Percentiles rank a stretch among this genome's conserved stretches.
Conservation (phyloP, 2,329 filamentous ascomycete genomes). For the Scytalidium lignicola region DNA sequence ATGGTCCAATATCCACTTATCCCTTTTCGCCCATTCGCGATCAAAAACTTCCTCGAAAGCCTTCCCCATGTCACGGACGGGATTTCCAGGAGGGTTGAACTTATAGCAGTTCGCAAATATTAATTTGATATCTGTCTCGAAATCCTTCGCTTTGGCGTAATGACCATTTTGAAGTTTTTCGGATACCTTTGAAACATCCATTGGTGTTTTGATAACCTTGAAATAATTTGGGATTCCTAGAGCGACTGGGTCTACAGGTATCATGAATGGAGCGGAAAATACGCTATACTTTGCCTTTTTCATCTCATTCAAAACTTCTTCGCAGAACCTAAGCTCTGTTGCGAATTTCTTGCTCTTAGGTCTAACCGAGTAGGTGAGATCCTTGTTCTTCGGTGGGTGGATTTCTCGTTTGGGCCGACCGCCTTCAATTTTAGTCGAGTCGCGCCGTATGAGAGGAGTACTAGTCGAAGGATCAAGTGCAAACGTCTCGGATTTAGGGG, state of each 20-base stretch:
- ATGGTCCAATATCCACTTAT: slow-evolving; percentile 74
- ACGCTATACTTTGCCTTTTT: slow-evolving; percentile 65
- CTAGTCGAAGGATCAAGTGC: slow-evolving; percentile 69
- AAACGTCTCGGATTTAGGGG: slow-evolving; percentile 53
- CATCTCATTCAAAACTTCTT: slow-evolving; percentile 73
- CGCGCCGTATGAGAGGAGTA: slow-evolving; percentile 76
- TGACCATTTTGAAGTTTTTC: slow-evolving; percentile 72
- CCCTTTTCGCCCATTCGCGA: slow-evolving; percentile 69
- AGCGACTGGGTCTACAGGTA: slow-evolving; percentile 87
- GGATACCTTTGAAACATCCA: slow-evolving; percentile 84
- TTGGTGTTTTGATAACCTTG: slow-evolving; percentile 91
- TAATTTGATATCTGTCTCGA: slow-evolving; percentile 75
- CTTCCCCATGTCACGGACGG: slow-evolving; percentile 67
- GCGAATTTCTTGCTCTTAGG: slow-evolving; percentile 88
- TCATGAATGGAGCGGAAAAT: slow-evolving; percentile 69
- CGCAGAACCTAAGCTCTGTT: slow-evolving; percentile 84
- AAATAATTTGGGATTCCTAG: slow-evolving; percentile 92
- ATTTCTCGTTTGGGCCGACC: slow-evolving; percentile 88
- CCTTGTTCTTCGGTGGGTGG: slow-evolving; percentile 83
- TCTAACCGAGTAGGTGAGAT: slow-evolving; percentile 83
- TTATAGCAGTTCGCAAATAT: slow-evolving; percentile 88
- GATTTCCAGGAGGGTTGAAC: slow-evolving; percentile 80
- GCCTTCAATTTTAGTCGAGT: slow-evolving; percentile 72
- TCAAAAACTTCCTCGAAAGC: slow-evolving; percentile 72
- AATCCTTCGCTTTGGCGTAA: slow-evolving; percentile 78